Evolutionary conservation across 1,284 basidiomycete genomes (phyloP), one percentile per base, ranked within the genome.

Genomic region (Malassezia slooffiae): DNA sequence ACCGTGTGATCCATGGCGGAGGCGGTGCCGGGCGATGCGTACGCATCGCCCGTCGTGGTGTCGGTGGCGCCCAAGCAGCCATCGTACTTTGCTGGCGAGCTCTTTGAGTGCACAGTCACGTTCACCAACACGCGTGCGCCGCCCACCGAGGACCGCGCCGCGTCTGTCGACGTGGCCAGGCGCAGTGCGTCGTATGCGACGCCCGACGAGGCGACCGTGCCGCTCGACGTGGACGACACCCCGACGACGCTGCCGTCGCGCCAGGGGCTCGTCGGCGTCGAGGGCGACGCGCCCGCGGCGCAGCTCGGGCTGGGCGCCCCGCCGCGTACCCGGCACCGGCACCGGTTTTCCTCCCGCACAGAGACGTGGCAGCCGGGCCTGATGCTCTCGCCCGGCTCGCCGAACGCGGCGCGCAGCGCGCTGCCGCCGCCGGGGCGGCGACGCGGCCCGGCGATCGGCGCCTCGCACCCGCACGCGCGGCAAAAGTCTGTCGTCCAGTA

Each of bases 51-150:
- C 16, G 43, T 75, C 34, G 67, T 70, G 44, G 71, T 77, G 22
- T 70, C 70, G 0, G 72, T 77, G 37, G 80, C 70, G 0, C 89
- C 89, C 3, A 76, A 81, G 0, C 82, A 88, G 53, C 83, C 85
- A 0, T 85, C 85, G 0, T 93, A 84, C 72, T 95, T 90, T 70
- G 87, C 89, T 1, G 89, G 89, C 49, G 89, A 95, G 70, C 74
- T 78, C 1, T 85, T 91, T 70, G 75, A 79, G 5, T 85, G 85
- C 13, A 81, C 79, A 4, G 80, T 95, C 62, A 82, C 84, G 0
- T 87, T 93, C 71, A 82, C 82, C 34, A 93, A 91, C 69, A 83
- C 80, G 5, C 74, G 77, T 17, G 62, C 60, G 23, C 60, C 72
- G n/a, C 71, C 69, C 33, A 67, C 73, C 0, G 81, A 54, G 83